Evolutionary conservation across 176 grass and related monocot species (phyloP).

Genomic region (Cocos nucifera): DNA sequence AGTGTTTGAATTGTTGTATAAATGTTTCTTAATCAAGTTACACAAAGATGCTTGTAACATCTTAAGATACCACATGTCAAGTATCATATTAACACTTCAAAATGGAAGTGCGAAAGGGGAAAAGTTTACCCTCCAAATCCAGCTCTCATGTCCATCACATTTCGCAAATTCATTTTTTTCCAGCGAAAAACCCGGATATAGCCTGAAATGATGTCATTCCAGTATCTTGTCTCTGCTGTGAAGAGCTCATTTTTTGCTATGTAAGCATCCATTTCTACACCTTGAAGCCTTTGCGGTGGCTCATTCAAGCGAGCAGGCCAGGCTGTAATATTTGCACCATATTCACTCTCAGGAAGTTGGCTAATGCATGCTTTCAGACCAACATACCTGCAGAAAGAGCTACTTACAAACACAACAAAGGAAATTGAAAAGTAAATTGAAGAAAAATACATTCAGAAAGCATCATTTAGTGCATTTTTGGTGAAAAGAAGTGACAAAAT

Average conservation of each 20-base stretch:
- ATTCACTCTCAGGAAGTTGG: slow-evolving; percentile 32
- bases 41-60: neutral
- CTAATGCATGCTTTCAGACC: slow-evolving; percentile 37
- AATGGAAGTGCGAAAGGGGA: neutral
- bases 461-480: too few relatives aligned
- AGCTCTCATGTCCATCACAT: slow-evolving; percentile 55
- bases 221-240: slow-evolving; percentile 29
- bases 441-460: too few relatives aligned
- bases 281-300: slow-evolving; percentile 34
- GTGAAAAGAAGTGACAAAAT: too few relatives aligned
- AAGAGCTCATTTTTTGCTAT: slow-evolving; percentile 41
- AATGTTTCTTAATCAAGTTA: too few relatives aligned
- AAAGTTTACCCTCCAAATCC: slow-evolving; percentile 44
- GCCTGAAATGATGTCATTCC: slow-evolving; percentile 37
- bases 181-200: slow-evolving; percentile 31
- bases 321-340: slow-evolving; percentile 31
- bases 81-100: neutral
- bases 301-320: slow-evolving; percentile 37
- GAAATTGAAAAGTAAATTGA: neutral
- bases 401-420: slow-evolving; percentile 3
- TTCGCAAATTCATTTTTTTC: slow-evolving; percentile 33
- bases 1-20: too few relatives aligned
- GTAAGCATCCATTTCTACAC: slow-evolving; percentile 38
- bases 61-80: neutral
- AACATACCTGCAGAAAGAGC: slow-evolving; percentile 19